Percentiles rank a stretch among this genome's conserved stretches.
These are phyloP conservation scores for Bacidia gigantensis DNA, from an alignment of 495 filamentous ascomycete species.

Conservation along the genomic window DNA sequence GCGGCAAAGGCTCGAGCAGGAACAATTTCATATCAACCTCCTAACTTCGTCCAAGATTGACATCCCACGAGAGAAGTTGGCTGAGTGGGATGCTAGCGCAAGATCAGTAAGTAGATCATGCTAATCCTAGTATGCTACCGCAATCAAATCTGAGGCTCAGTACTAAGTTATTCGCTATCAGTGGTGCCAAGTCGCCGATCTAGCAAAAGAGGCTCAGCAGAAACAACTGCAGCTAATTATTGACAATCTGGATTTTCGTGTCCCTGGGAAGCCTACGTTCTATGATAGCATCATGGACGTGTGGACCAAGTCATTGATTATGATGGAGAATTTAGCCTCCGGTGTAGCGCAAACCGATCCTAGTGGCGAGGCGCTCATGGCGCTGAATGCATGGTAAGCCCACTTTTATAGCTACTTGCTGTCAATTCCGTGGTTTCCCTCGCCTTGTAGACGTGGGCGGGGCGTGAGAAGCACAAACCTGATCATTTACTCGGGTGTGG, in stretches of 20 bases:
- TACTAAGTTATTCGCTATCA: constrained; percentile 15
- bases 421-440: too few species aligned
- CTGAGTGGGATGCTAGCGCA: constrained; percentile 27
- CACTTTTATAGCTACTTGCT: constrained; percentile 27
- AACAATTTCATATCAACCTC: not conserved
- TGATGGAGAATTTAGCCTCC: constrained; percentile 17
- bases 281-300: constrained; percentile 9
- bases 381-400: constrained; percentile 26
- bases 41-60: constrained; percentile 17
- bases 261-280: not conserved
- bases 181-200: constrained; percentile 14
- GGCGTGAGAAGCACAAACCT: too few species aligned
- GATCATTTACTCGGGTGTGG: constrained; percentile 10
- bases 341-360: constrained; percentile 18
- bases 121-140: constrained; percentile 22
- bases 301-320: constrained; percentile 15
- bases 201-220: constrained; percentile 12
- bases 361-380: constrained; percentile 21
- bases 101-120: constrained; percentile 22
- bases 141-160: constrained; percentile 13
- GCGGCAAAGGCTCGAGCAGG: not conserved
- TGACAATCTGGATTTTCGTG: constrained; percentile 4
- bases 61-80: constrained; percentile 20
- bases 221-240: constrained; percentile 14
- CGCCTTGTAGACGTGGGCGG: too few species aligned